Percentiles rank a stretch among this genome's conserved stretches.
These are phyloP conservation scores for Fusarium cicatricum DNA, from an alignment of 2,329 filamentous ascomycete genomes.

Conservation along the genomic window DNA sequence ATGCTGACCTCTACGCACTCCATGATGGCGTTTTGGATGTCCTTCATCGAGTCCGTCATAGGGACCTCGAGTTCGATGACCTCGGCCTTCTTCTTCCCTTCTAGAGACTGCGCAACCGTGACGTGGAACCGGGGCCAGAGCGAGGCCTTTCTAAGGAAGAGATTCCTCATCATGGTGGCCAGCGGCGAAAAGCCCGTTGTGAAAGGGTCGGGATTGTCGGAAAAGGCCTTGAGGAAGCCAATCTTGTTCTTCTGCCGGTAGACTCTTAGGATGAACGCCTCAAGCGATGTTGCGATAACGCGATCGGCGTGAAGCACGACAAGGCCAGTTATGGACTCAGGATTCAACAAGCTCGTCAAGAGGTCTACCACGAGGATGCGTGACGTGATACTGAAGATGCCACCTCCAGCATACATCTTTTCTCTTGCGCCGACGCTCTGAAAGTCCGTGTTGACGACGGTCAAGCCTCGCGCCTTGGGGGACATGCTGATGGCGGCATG, in stretches of 20 bases:
- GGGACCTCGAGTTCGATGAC: constrained; percentile 96
- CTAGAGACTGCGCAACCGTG: constrained; percentile 85
- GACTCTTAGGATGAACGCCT: constrained; percentile 94
- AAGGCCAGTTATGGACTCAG: constrained; percentile 86
- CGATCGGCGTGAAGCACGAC: constrained; percentile 89
- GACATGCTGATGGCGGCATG: constrained; percentile 90
- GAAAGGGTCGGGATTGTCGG: constrained; percentile 91
- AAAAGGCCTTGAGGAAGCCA: constrained; percentile 96
- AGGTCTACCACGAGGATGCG: constrained; percentile 95
- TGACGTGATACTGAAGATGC: constrained; percentile 95
- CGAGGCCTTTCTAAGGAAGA: constrained; percentile 88
- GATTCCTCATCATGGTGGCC: constrained; percentile 84
- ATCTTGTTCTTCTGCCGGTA: constrained; percentile 94
- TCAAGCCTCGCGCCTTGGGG: constrained; percentile 83
- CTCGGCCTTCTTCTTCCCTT: constrained; percentile 92
- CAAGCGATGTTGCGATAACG: constrained; percentile 83
- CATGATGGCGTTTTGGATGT: constrained; percentile 93
- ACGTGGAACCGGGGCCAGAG: constrained; percentile 95
- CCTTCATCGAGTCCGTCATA: constrained; percentile 93
- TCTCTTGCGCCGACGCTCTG: constrained; percentile 87
- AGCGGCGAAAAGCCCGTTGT: constrained; percentile 87
- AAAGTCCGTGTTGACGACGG: constrained; percentile 92
- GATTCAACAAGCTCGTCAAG: constrained; percentile 81
- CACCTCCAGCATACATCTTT: constrained; percentile 89
- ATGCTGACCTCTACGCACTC: constrained; percentile 97